Percentiles rank a stretch among this genome's conserved stretches.
phyloP scores from a whole-genome alignment of 352 stramenopile genomes.

The Phytopythium boreale region DNA sequence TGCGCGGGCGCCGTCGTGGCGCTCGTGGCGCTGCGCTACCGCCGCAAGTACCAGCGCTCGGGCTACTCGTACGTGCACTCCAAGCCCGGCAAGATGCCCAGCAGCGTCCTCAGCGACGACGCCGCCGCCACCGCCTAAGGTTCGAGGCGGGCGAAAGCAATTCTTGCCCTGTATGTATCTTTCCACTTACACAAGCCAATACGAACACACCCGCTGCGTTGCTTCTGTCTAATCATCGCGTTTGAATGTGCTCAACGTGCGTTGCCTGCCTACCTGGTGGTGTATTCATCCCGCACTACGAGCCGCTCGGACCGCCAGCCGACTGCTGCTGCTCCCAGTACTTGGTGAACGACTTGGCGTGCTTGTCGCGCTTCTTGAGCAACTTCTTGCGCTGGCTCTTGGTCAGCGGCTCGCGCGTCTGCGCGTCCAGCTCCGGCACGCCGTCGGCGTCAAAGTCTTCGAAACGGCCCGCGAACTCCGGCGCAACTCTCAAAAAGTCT shows the following conservation, averaged over 20 bases:
- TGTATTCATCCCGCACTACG: too few species aligned
- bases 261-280: too few species aligned
- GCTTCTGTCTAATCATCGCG: constrained; percentile 5
- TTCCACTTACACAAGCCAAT: background rate
- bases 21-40: constrained; percentile 34
- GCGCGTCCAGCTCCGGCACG: constrained; percentile 44
- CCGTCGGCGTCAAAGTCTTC: constrained; percentile 50
- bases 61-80: constrained; percentile 64
- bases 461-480: constrained; percentile 51
- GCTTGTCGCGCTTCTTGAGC: constrained; percentile 65
- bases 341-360: constrained; percentile 63
- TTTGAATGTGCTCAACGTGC: background rate
- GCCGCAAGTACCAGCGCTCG: constrained; percentile 43
- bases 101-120: background rate
- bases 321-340: constrained; percentile 42
- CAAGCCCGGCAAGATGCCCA: constrained; percentile 37
- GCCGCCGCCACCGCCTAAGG: constrained; percentile 4
- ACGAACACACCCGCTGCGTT: background rate
- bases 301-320: too few species aligned
- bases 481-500: constrained; percentile 44
- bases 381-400: constrained; percentile 83
- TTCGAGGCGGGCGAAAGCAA: too few species aligned
- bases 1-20: constrained; percentile 31
- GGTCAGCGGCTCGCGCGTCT: constrained; percentile 31
- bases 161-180: background rate